Evolutionary conservation across 805 yeast species (phyloP).

Genomic region (Wickerhamiella qilinensis): DNA sequence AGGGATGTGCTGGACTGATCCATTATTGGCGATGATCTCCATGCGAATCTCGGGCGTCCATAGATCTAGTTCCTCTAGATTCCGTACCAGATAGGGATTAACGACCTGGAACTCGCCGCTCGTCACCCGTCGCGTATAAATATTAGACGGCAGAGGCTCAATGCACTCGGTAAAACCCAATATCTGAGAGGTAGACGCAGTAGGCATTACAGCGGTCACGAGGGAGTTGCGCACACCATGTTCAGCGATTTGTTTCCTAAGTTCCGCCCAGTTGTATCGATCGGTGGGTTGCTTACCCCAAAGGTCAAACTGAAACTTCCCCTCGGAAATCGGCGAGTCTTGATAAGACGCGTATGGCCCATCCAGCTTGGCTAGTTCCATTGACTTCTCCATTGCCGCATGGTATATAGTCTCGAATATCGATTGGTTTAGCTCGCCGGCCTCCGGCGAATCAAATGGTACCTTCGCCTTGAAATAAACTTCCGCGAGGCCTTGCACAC

Average conservation of each 20-base stretch:
- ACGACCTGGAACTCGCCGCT: slow-evolving; percentile 89
- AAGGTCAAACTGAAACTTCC: slow-evolving; percentile 66
- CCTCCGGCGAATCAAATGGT: slow-evolving; percentile 69
- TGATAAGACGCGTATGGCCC: slow-evolving; percentile 57
- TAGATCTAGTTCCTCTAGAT: slow-evolving; percentile 57
- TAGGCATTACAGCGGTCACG: slow-evolving; percentile 90
- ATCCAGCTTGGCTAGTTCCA: slow-evolving; percentile 51
- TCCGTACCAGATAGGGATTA: slow-evolving; percentile 63
- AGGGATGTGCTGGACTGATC: slow-evolving; percentile 64
- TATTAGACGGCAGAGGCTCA: slow-evolving; percentile 84
- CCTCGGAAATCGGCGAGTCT: slow-evolving; percentile 80
- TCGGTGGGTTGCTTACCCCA: slow-evolving; percentile 57
- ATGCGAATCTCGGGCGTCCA: slow-evolving; percentile 68
- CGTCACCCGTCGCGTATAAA: slow-evolving; percentile 70
- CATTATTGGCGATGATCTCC: slow-evolving; percentile 54
- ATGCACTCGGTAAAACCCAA: slow-evolving; percentile 85
- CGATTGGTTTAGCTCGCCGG: slow-evolving; percentile 52
- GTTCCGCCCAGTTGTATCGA: slow-evolving; percentile 65
- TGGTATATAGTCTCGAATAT: slow-evolving; percentile 92
- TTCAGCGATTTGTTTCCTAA: slow-evolving; percentile 37
- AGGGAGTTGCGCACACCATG: slow-evolving; percentile 73
- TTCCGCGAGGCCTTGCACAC: slow-evolving; percentile 93
- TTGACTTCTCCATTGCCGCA: slow-evolving; percentile 71
- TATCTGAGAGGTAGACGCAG: slow-evolving; percentile 92
- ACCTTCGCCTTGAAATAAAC: slow-evolving; percentile 54